These are phyloP conservation scores for Alternaria brassicae DNA, from an alignment of 2,329 filamentous ascomycete species.

Conservation along the genomic window DNA sequence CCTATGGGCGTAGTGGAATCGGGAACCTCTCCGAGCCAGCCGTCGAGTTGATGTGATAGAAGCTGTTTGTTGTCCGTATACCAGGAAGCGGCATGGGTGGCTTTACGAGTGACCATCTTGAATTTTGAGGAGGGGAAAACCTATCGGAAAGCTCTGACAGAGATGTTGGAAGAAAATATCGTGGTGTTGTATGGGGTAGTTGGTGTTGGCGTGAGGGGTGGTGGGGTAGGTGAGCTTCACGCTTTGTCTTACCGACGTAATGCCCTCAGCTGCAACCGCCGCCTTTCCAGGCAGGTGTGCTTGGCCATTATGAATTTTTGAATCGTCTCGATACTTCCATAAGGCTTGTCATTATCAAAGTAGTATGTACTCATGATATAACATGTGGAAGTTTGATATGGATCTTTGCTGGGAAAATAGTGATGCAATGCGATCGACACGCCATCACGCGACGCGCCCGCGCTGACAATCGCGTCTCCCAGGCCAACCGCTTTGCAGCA, in stretches of 20 bases:
- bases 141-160: background rate
- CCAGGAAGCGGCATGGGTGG: constrained; percentile 87
- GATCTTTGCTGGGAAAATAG: background rate
- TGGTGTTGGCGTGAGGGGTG: constrained; percentile 5
- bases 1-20: constrained; percentile 67
- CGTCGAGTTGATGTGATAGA: constrained; percentile 75
- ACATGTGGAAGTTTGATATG: background rate
- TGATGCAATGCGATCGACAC: constrained; percentile 1
- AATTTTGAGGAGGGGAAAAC: background rate
- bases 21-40: constrained; percentile 76
- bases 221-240: constrained; percentile 10
- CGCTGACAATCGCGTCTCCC: constrained; percentile 16
- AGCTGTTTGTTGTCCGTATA: constrained; percentile 69
- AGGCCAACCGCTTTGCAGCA: constrained; percentile 38
- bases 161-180: background rate
- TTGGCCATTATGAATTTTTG: background rate
- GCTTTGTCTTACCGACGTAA: constrained; percentile 14
- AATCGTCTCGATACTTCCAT: too few relatives aligned
- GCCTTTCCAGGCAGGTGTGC: background rate
- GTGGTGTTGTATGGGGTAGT: background rate
- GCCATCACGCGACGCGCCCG: constrained; percentile 19
- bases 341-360: too few relatives aligned
- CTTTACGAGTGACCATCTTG: constrained; percentile 57
- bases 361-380: background rate
- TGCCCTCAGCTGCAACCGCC: background rate